These are phyloP conservation scores for Globisporangium okanoganense DNA, from an alignment of 352 stramenopile genomes.

Conservation along the genomic window DNA sequence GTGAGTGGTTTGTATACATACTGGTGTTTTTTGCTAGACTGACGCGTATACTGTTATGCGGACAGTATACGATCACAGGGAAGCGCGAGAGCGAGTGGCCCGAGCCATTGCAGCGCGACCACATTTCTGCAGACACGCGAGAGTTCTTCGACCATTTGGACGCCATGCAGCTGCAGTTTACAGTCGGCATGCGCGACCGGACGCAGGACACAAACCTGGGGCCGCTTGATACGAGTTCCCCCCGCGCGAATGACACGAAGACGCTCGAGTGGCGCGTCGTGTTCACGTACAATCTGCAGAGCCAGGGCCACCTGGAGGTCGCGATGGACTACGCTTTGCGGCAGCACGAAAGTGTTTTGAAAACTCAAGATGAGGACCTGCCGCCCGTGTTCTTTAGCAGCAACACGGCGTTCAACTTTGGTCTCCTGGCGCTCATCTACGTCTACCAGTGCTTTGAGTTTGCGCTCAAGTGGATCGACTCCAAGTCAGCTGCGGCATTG, in stretches of 20 bases:
- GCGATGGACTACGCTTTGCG: constrained; percentile 48
- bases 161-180: constrained; percentile 53
- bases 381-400: constrained; percentile 46
- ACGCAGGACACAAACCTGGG: constrained; percentile 1
- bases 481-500: constrained; percentile 15
- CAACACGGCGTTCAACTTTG: constrained; percentile 38
- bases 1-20: constrained; percentile 4
- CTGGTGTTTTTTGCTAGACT: background rate
- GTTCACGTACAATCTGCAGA: constrained; percentile 66
- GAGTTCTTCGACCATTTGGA: constrained; percentile 66
- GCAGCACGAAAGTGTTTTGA: constrained; percentile 5
- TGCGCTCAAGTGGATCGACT: constrained; percentile 35
- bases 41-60: background rate
- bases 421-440: constrained; percentile 34
- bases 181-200: constrained; percentile 46
- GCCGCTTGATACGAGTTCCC: background rate
- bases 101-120: constrained; percentile 29
- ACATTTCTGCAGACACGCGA: constrained; percentile 30
- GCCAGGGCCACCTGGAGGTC: constrained; percentile 68
- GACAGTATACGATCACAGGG: constrained; percentile 42
- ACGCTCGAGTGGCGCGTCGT: constrained; percentile 56
- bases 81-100: constrained; percentile 47
- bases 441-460: constrained; percentile 51
- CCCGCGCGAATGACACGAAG: constrained; percentile 12
- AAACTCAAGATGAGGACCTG: constrained; percentile 18